A percentile compares a stretch with the other conserved stretches of the same genome.
Evolutionary conservation across 371 early-diverging fungal species (phyloP).

Genomic region (Syncephalastrum sp.): DNA sequence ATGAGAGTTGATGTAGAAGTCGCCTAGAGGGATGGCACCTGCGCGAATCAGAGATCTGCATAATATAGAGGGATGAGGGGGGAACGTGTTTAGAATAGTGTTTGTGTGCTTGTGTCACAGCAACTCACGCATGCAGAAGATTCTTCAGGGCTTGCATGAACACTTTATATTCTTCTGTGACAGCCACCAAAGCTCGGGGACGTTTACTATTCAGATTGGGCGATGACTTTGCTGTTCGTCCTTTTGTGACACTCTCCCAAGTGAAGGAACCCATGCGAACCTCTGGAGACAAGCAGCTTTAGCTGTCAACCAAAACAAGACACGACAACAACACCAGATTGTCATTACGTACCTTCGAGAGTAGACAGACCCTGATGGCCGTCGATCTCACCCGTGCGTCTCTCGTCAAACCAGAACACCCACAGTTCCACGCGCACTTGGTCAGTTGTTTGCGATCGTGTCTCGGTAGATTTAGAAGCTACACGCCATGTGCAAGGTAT

Average conservation of each 20-base stretch:
- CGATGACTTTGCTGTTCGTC: slow-evolving; percentile 22
- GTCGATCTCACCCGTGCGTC: slow-evolving; percentile 44
- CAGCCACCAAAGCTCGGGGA: slow-evolving; percentile 22
- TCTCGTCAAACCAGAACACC: slow-evolving; percentile 55
- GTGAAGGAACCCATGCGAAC: slow-evolving; percentile 42
- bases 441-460: slow-evolving; percentile 7
- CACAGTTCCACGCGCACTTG: slow-evolving; percentile 32
- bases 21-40: slow-evolving; percentile 41
- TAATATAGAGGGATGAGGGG: neutral
- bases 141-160: slow-evolving; percentile 41
- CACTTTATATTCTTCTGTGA: slow-evolving; percentile 38
- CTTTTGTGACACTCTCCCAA: slow-evolving; percentile 42
- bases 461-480: slow-evolving; percentile 6
- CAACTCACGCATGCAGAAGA: slow-evolving; percentile 31
- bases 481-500: slow-evolving; percentile 41
- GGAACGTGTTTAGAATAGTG: neutral
- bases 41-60: slow-evolving; percentile 4
- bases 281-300: slow-evolving; percentile 18
- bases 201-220: slow-evolving; percentile 14
- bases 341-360: slow-evolving; percentile 32
- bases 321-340: neutral
- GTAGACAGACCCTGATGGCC: slow-evolving; percentile 24
- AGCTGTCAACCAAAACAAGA: neutral
- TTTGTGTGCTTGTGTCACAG: neutral
- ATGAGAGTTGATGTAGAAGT: slow-evolving; percentile 29